Base-by-base conservation (phyloP, 2,329 filamentous ascomycete species). In the Claviceps monticola region DNA sequence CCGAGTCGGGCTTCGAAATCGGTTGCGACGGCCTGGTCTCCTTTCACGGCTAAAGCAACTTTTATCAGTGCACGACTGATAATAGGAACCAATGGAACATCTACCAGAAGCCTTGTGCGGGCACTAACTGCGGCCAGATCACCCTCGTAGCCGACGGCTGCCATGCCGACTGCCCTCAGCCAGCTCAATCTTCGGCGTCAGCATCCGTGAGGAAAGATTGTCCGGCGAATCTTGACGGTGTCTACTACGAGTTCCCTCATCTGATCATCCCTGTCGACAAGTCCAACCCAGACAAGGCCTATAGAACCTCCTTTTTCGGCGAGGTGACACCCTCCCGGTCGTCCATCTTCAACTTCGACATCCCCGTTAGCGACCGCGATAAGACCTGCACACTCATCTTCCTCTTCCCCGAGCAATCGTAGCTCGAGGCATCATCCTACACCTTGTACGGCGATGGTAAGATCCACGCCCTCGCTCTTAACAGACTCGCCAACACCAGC, bases 331-430 rank as follows among this genome's bases (percentile, higher is more conserved):
- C 70, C 17, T 71, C 68, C 51, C 64, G 76, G 48, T 76, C 75
- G 9, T 75, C 76, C 13, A 75, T 85, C 60, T 86, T 83, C 74
- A 84, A 84, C 69, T 86, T 86, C 66, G 80, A 84, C 60, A 76
- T 86, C 44, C 77, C 76, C 1, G 55, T 64, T 4, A 64, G 66
- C 5, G 73, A 79, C 58, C 58, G 68, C 8, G 78, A 76, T 57
- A 78, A 79, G 66, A 77, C 68, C 6, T 87, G 83, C 68, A 75
- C 72, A 51, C 68, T 86, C 8, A 68, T 81, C 52, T 86, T 86
- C 74, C 69, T 84, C 45, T 77, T 85, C 66, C 83, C 83, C 11
- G 64, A 56, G 51, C 55, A 78, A 55, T 59, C 69, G 16, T 65
- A 81, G 37, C 74, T 84, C n/a, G 66, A 79, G 64, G 82, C 79